These are phyloP conservation scores for Alternaria sp. DNA, from an alignment of 2,329 filamentous ascomycete genomes.

Conservation along the genomic window DNA sequence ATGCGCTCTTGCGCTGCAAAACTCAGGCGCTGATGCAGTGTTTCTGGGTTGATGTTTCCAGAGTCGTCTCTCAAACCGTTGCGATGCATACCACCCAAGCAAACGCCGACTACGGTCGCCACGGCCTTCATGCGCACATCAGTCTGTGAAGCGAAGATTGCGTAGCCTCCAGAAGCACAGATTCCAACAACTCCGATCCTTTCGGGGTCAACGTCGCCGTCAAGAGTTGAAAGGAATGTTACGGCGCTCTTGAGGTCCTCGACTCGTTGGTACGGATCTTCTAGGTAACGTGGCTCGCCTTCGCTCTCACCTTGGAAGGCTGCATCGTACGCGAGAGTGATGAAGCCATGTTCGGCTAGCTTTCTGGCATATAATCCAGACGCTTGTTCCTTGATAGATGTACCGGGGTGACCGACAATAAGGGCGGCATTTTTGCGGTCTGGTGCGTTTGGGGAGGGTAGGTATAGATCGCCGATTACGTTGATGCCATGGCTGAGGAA, in stretches of 20 bases:
- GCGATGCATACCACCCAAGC: background rate
- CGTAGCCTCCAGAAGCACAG: constrained; percentile 50
- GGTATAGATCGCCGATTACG: background rate
- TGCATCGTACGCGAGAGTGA: constrained; percentile 47
- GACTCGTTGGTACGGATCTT: constrained; percentile 47
- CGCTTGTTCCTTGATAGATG: constrained; percentile 50
- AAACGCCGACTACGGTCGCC: constrained; percentile 39
- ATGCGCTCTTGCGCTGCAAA: background rate
- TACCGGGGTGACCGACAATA: constrained; percentile 33
- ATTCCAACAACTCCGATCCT: constrained; percentile 51
- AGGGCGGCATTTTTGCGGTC: background rate
- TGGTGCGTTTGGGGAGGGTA: background rate
- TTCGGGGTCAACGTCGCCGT: constrained; percentile 35
- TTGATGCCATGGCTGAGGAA: background rate
- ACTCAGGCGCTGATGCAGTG: background rate
- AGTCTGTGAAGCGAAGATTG: constrained; percentile 41
- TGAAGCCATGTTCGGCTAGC: constrained; percentile 44
- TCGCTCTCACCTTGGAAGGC: constrained; percentile 48
- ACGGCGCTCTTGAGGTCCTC: constrained; percentile 48
- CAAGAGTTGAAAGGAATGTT: constrained; percentile 39
- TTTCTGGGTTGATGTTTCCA: background rate
- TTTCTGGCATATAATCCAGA: constrained; percentile 40
- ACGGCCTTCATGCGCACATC: constrained; percentile 50
- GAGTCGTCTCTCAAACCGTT: background rate
- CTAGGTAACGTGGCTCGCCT: constrained; percentile 47